A percentile compares a stretch with the other conserved stretches of the same genome.
These are phyloP conservation scores for Colletotrichum cuscutae DNA, from an alignment of 2,329 filamentous ascomycete species.

Conservation along the genomic window DNA sequence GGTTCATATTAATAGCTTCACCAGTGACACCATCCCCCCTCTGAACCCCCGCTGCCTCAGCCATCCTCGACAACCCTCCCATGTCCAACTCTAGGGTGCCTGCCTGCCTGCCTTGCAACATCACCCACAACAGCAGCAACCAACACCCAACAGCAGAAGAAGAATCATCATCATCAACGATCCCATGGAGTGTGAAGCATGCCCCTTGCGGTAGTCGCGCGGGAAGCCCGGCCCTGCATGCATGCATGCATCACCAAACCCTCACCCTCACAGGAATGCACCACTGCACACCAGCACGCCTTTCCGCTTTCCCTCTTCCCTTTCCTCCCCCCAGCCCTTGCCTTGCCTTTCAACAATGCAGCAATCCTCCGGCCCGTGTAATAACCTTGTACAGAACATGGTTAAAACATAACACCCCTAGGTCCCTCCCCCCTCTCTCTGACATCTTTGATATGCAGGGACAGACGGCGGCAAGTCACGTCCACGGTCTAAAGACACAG, in stretches of 20 bases:
- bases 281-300: too few species aligned
- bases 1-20: conserved; percentile 18
- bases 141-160: neutral
- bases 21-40: neutral
- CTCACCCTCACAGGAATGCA: neutral
- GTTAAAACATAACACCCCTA: neutral
- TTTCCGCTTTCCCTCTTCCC: neutral
- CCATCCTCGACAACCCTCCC: neutral
- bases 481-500: too few species aligned
- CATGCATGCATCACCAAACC: neutral
- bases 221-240: neutral
- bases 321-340: neutral
- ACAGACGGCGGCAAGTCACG: neutral
- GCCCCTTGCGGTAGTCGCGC: conserved; percentile 10
- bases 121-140: neutral
- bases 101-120: neutral
- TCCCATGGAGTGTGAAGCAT: neutral
- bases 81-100: neutral
- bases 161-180: neutral
- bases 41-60: neutral
- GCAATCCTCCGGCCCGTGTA: conserved; percentile 1
- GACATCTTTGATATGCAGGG: neutral
- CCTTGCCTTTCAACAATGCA: neutral
- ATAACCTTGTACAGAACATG: conserved; percentile 1
- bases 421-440: neutral